Percentiles rank a stretch among this genome's conserved stretches.
These are phyloP conservation scores for Lachnellula cervina DNA, from an alignment of 2,329 filamentous ascomycete species.

Conservation along the genomic window DNA sequence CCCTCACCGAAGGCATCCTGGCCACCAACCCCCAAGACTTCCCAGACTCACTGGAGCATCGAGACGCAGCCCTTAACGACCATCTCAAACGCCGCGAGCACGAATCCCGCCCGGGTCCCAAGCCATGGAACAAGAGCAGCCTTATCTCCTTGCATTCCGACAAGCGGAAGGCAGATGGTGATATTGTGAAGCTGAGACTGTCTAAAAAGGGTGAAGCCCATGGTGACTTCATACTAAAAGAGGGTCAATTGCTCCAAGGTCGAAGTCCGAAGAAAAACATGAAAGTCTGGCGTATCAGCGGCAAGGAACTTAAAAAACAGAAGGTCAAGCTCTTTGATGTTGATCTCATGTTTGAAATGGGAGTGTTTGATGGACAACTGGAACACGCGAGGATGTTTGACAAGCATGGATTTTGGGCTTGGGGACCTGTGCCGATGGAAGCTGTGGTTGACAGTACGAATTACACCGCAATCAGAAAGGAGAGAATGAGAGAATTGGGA, in stretches of 20 bases:
- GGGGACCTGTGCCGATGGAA: background rate
- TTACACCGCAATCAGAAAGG: background rate
- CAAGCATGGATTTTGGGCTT: background rate
- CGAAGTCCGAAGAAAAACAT: background rate
- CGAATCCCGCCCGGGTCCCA: background rate
- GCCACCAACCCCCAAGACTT: background rate
- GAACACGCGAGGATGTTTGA: background rate
- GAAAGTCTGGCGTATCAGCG: background rate
- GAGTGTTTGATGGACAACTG: no score
- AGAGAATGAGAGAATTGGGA: background rate
- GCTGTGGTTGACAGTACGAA: background rate
- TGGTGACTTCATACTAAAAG: background rate
- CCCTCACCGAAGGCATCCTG: background rate
- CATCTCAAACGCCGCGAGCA: background rate
- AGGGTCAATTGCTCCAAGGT: background rate
- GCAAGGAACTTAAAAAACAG: background rate
- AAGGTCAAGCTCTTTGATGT: background rate
- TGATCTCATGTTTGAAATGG: background rate
- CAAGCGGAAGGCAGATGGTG: background rate
- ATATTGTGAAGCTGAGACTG: background rate
- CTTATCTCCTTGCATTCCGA: background rate
- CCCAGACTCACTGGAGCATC: background rate
- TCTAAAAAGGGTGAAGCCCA: background rate
- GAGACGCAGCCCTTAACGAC: background rate
- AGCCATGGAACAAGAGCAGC: background rate